phyloP scores from a whole-genome alignment of 2,329 filamentous ascomycete species.

The Talaromyces pinophilus region DNA sequence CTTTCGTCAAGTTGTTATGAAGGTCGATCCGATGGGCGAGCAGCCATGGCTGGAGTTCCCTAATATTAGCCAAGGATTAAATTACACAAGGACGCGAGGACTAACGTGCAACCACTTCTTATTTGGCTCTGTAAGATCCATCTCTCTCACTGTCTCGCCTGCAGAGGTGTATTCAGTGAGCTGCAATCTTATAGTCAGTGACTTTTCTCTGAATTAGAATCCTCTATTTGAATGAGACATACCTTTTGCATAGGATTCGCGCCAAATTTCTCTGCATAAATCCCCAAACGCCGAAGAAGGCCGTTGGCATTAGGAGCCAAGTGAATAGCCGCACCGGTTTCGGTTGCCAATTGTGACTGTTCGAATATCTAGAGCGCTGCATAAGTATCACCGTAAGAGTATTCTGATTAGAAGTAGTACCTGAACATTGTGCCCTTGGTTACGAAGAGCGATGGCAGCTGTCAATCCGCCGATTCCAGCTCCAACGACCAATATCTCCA shows the following conservation, averaged over 20 bases:
- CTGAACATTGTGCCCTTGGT: slow-evolving; percentile 52
- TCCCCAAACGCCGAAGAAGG: slow-evolving; percentile 51
- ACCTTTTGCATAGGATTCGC: slow-evolving; percentile 33
- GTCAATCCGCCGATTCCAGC: slow-evolving; percentile 39
- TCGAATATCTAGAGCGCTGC: slow-evolving; percentile 50
- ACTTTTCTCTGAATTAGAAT: neutral
- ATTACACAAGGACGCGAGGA: neutral
- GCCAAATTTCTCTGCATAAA: slow-evolving; percentile 44
- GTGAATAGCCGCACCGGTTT: slow-evolving; percentile 64
- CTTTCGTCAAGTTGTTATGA: slow-evolving; percentile 55
- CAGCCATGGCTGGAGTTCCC: slow-evolving; percentile 46
- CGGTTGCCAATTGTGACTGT: slow-evolving; percentile 57
- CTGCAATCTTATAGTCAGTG: neutral
- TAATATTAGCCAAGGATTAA: neutral
- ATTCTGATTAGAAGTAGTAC: neutral
- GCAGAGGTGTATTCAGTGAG: neutral
- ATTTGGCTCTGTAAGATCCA: neutral
- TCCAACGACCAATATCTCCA: slow-evolving; percentile 30
- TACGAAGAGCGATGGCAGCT: slow-evolving; percentile 52
- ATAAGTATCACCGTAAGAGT: neutral
- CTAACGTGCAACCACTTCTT: neutral
- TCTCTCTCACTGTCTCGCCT: neutral
- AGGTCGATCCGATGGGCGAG: slow-evolving; percentile 57
- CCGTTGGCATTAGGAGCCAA: slow-evolving; percentile 63
- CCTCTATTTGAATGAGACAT: neutral